Base-by-base conservation (phyloP, 2,329 filamentous ascomycete genomes). In the Diatrype stigma region DNA sequence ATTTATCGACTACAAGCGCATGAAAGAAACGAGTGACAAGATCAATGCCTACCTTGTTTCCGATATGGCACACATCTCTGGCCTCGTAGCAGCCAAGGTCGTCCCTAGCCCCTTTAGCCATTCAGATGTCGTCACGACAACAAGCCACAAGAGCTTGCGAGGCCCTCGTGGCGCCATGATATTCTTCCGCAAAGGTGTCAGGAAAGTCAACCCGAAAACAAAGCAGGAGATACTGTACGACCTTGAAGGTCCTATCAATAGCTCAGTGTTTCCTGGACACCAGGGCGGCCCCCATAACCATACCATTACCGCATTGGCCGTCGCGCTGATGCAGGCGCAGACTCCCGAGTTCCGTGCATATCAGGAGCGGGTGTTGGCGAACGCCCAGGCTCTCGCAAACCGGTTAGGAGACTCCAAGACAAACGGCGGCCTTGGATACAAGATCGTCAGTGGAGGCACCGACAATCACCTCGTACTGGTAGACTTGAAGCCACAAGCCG, bases 211-310 rank as follows among this genome's bases (percentile, higher is more conserved):
- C 70, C 74, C 86, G 55, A 96, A 96, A 80, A 90, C 87, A 46
- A 92, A 91, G 66, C 86, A 88, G 69, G 85, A 96, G 65, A 85
- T 87, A 61, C 73, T 89, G 67, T 99, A 96, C 74, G 86, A 96
- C 65, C 86, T 99, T 40, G 94, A 97, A 71, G 81, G 80, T 26
- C 89, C 92, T 50, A 99, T 99, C 76, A 99, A 99, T 75, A 83
- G 85, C 62, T 96, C 93, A 50, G 94, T 99, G 55, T 99, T 99
- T 79, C 94, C 94, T 16, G 94, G 94, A 51, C 94, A 99, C 73
- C 94, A 99, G 72, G 94, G 94, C 68, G 94, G 94, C 22, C 94
- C 94, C 49, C 94, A 99, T 76, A 99, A 99, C 77, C 94, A 99
- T 78, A 99, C 94, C 62, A 99, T 99, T 70, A 95, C 94, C 34